These are phyloP conservation scores for Salix brachista DNA, from an alignment of 345 rosid genomes.

Conservation along the genomic window DNA sequence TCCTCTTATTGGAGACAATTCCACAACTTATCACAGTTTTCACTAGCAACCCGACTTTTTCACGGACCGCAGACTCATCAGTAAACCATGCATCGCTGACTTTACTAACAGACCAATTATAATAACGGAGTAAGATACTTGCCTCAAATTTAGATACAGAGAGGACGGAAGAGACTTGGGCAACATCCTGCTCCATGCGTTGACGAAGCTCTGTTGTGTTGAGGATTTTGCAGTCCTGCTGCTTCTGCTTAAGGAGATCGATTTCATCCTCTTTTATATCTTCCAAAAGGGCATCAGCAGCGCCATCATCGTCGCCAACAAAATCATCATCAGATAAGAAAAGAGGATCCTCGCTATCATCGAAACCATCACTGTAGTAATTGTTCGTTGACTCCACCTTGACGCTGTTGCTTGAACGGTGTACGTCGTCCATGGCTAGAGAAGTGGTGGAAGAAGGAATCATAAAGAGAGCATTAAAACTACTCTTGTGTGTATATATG, in stretches of 20 bases:
- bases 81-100: constrained; percentile 20
- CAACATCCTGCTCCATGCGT: constrained; percentile 7
- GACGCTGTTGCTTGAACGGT: neutral
- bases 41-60: constrained; percentile 11
- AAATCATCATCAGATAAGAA: neutral
- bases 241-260: neutral
- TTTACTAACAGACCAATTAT: constrained; percentile 9
- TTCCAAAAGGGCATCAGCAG: neutral
- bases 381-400: neutral
- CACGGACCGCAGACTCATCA: constrained; percentile 17
- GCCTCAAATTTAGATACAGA: constrained; percentile 14
- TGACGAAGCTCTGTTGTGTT: constrained; percentile 3
- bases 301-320: neutral
- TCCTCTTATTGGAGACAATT: neutral
- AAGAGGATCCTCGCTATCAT: neutral
- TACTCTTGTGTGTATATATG: neutral
- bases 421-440: neutral
- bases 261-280: neutral
- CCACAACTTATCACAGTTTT: neutral
- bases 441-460: neutral
- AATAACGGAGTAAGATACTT: constrained; percentile 16
- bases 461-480: neutral
- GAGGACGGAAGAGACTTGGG: constrained; percentile 12
- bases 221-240: constrained; percentile 1
- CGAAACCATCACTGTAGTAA: neutral